Percentiles rank a stretch among this genome's conserved stretches.
These are phyloP conservation scores for Cyamopsis tetragonoloba DNA, from an alignment of 306 rosid species.

Conservation along the genomic window DNA sequence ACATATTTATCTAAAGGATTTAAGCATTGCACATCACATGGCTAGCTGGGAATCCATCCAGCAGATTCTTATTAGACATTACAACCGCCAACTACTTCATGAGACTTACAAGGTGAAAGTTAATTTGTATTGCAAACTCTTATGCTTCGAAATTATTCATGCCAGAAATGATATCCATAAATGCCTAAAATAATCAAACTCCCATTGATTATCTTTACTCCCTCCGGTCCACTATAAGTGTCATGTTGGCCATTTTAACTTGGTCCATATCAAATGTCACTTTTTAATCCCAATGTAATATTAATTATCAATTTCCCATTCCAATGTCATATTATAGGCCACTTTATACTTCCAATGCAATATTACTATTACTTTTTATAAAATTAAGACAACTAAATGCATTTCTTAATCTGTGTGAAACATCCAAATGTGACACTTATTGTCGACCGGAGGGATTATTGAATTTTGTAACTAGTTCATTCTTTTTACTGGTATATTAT, in stretches of 20 bases:
- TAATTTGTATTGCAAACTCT: background rate
- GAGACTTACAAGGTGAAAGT: slow-evolving; percentile 78
- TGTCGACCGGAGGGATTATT: no score
- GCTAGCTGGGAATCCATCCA: slow-evolving; percentile 86
- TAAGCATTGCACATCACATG: slow-evolving; percentile 85
- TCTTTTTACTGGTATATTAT: background rate
- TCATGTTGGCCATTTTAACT: no score
- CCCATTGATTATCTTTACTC: background rate
- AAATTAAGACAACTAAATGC: no score
- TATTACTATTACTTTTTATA: no score
- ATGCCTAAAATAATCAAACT: background rate
- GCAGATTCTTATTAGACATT: slow-evolving; percentile 78
- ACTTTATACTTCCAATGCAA: no score
- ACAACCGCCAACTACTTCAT: slow-evolving; percentile 84
- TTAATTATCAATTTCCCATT: no score
- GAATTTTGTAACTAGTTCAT: background rate
- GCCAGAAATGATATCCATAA: background rate
- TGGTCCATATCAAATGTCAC: no score
- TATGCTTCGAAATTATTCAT: background rate
- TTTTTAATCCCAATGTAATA: no score
- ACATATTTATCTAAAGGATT: slow-evolving; percentile 71
- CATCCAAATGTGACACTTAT: no score
- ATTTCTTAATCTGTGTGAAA: no score
- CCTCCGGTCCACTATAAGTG: no score
- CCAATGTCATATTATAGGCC: no score